Conservation (phyloP, 1,284 basidiomycete genomes). For the Meripilus lineatus region DNA sequence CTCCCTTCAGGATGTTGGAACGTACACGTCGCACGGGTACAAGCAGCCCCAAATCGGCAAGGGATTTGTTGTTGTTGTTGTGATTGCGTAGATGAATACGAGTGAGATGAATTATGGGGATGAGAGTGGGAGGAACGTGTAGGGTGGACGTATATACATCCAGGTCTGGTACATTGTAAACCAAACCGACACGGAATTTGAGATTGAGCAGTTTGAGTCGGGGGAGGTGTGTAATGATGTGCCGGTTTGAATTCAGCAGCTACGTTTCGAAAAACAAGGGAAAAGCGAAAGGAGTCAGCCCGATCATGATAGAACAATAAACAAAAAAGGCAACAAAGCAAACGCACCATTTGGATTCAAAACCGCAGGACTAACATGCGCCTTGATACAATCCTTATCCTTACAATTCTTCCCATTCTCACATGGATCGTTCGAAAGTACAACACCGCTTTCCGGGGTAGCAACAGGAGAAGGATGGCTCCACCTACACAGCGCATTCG, state of each 20-base stretch:
- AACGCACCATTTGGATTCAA: slow-evolving; percentile 54
- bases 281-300: not conserved
- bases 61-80: slow-evolving; percentile 33
- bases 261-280: not conserved
- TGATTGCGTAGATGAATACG: too few relatives aligned
- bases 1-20: slow-evolving; percentile 63
- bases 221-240: slow-evolving; percentile 20
- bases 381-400: slow-evolving; percentile 87
- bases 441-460: slow-evolving; percentile 87
- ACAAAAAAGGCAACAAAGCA: slow-evolving; percentile 4
- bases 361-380: slow-evolving; percentile 83
- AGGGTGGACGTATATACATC: slow-evolving; percentile 13
- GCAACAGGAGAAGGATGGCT: slow-evolving; percentile 92
- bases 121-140: slow-evolving; percentile 19
- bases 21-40: slow-evolving; percentile 70
- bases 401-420: slow-evolving; percentile 82
- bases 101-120: too few relatives aligned
- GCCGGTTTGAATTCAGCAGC: slow-evolving; percentile 7
- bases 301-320: too few relatives aligned
- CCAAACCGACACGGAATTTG: slow-evolving; percentile 5
- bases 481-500: slow-evolving; percentile 81
- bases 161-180: slow-evolving; percentile 5
- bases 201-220: slow-evolving; percentile 8
- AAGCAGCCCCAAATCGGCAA: slow-evolving; percentile 72
- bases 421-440: slow-evolving; percentile 86